Base-by-base conservation (phyloP, 495 filamentous ascomycete genomes). In the Tuber indicum region DNA sequence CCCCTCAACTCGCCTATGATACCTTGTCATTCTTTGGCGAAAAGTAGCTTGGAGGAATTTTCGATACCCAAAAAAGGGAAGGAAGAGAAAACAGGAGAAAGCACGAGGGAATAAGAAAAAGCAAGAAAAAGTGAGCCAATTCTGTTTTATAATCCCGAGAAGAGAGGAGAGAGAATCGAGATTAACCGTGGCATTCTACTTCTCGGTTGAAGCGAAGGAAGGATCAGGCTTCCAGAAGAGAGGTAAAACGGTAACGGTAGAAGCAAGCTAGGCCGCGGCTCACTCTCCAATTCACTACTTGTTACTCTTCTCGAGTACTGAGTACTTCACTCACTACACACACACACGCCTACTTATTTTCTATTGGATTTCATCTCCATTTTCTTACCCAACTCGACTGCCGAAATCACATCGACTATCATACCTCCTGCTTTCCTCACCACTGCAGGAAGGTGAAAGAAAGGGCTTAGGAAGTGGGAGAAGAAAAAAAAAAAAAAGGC, bases 381-480 rank as follows among this genome's bases (percentile, higher is more conserved):
- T 62, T 36, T 19, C 58, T 66, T 36, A 36, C 32, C 32, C 32
- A 77, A 76, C 74, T 71, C 74, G 78, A 80, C 78, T 80, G 78
- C 78, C 78, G 78, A 80, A 80, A 76, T 73, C 78, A 76, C 58
- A 66, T 36, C 58, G 32, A 66, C n/a, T 6, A 47, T 17, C 21
- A 21, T 66, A 36, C 58, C 58, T 66, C 58, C 26, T 66, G 58
- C 58, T 66, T 66, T 36, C 58, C 58, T 66, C 58, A 66, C 58
- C 58, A 66, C 58, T 66, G 58, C 58, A 66, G 58, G 58, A 66
- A 66, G 14, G 58, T 16, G 58, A 66, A 66, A 62, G 52, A 62
- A 52, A 52, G 9, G 49, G 49, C 52, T 12, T 62, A 62, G 52
- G 23, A 32, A 62, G 52, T 62, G 52, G 23, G 3, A 32, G 32